Evolutionary conservation across 2,329 filamentous ascomycete species (phyloP), one percentile per base, ranked within the genome.

Genomic region (Bipolaris zeicola): DNA sequence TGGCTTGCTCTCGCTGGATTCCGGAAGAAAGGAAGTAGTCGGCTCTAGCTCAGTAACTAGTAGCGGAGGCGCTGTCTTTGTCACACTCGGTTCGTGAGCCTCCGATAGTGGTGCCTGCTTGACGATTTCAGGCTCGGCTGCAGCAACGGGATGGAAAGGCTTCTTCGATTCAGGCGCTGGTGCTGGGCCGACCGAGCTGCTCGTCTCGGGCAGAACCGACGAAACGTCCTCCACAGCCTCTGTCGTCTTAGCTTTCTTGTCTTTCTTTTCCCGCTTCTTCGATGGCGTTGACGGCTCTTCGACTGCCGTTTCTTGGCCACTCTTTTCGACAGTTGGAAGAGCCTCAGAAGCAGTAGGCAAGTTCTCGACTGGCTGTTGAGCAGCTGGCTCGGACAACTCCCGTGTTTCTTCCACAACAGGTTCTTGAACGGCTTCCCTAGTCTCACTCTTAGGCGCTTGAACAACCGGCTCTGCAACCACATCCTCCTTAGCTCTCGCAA

Each of bases 1-100:
- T 39, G 69, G 71, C 55, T 74, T 72, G 55, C 65, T 73, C 47
- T 65, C 64, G 48, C 66, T 66, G 22, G 53, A 65, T 13, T 59
- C 54, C 28, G 67, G 44, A 55, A 56, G 43, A 51, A 69, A 57
- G 16, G 57, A 51, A 64, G 48, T 16, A 10, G 16, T 31, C 13
- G 24, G 11, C 13, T 58, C 39, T 47, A 44, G 18, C 16, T 53
- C 41, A 13, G 49, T 2, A 37, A 20, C 13, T 5, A 43, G 13
- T 46, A 10, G 24, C 2, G 20, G 31, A 24, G 20, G n/a, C 11
- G 34, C 11, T 38, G 22, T 33, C 24, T 46, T 24, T 6, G n/a
- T 46, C 7, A 46, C 42, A 20, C 18, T 33, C 16, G 50, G 42
- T 18, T 47, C 42, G 18, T 20, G 10, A 8, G 28, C 16, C 24